Base-by-base conservation (phyloP, 176 grass and related monocot species). In the Triticum dicoccoides region DNA sequence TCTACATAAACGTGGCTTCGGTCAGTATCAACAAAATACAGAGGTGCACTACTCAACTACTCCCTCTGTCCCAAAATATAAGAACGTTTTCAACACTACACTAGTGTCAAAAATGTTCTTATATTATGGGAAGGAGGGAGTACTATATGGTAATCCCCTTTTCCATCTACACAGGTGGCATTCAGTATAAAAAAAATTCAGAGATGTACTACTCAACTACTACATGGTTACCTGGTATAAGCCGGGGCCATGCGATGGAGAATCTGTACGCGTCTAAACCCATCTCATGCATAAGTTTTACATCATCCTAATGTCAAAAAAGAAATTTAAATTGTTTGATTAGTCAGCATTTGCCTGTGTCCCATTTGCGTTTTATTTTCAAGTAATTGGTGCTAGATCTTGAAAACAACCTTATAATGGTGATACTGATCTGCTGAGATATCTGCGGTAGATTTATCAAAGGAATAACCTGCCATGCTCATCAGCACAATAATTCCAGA, bases 281-380 rank as follows among this genome's bases (percentile, higher is more conserved):
- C 61, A 94, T 93, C n/a, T 93, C 83, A 73, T 91, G 61, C 92
- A 98, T 98, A 24, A 98, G 86, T 72, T 91, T 93, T 68, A 98
- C 92, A 80, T 95, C 95, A 87, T 93, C 95, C 95, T 97, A 73
- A 3, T 11, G 73, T 65, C 4, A 49, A 77, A 73, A 3, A 0
- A 61, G 49, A 34, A 42, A 30, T 70, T 8, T 1, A 82, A 52
- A 3, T 63, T 44, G 37, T 24, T 33, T 34, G 17, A 18, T 35
- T 70, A 39, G 68, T 39, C 21, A 70, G 68, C 34, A n/a, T 65
- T 39, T 47, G 3, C 41, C 30, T 23, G 17, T 32, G 30, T 15
- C 38, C 9, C 14, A 3, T 39, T 42, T 65, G 49, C 38, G 14
- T 52, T 30, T 64, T 29, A 14, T 45, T 70, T 27, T 2, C 11